Conservation (phyloP, 257 asterid genomes). For the Capsicum chinense region DNA sequence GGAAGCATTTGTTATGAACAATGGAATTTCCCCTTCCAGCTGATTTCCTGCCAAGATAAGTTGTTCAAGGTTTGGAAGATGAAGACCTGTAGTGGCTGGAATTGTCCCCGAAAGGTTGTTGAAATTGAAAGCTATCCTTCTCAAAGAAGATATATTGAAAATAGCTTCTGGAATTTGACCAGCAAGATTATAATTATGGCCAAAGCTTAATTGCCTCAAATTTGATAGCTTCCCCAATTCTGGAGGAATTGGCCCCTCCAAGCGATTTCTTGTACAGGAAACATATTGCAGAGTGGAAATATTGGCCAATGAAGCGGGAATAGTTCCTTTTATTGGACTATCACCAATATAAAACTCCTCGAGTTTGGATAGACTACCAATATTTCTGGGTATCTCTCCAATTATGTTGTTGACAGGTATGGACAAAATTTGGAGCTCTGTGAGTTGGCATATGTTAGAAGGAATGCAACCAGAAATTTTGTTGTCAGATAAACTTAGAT, state of each 20-base stretch:
- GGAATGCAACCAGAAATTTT: conserved; percentile 37
- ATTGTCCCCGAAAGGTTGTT: conserved; percentile 37
- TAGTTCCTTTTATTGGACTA: conserved; percentile 33
- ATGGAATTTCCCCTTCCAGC: conserved; percentile 38
- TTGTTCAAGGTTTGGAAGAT: conserved; percentile 37
- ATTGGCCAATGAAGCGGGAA: conserved; percentile 43
- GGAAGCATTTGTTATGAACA: conserved; percentile 42
- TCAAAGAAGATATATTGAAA: conserved; percentile 44
- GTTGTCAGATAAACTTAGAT: conserved; percentile 34
- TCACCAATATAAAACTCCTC: conserved; percentile 33
- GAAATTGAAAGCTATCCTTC: conserved; percentile 26
- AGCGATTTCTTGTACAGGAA: conserved; percentile 23
- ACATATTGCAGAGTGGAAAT: conserved; percentile 38
- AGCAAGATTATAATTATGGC: conserved; percentile 26
- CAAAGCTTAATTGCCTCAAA: conserved; percentile 31
- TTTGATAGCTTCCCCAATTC: conserved; percentile 40
- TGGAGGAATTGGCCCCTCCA: conserved; percentile 39
- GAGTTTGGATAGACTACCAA: conserved; percentile 39
- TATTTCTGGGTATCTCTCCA: conserved; percentile 36
- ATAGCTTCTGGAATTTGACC: conserved; percentile 44
- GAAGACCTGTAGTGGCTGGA: conserved; percentile 35
- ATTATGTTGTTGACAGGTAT: conserved; percentile 37
- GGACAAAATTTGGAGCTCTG: conserved; percentile 4
- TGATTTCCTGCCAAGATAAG: conserved; percentile 32
- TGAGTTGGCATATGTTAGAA: conserved; percentile 36